These are phyloP conservation scores for Penicillium maclennaniae DNA, from an alignment of 495 filamentous ascomycete genomes.

Conservation along the genomic window DNA sequence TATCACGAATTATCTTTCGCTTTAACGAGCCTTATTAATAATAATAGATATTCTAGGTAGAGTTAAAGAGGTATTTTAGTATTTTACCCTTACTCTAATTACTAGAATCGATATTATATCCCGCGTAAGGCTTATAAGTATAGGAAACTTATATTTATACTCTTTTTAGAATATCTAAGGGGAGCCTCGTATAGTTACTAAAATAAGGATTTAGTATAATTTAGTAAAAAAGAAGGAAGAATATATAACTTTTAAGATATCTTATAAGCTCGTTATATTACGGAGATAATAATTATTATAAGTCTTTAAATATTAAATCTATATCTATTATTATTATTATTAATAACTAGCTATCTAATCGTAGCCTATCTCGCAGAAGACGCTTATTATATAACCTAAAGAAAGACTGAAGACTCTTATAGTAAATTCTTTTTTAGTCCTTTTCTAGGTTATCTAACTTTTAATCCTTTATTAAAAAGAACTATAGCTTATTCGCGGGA, in stretches of 20 bases:
- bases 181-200: neutral
- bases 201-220: neutral
- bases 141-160: neutral
- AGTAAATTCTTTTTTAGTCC: neutral
- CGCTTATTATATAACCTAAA: neutral
- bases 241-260: constrained; percentile 9
- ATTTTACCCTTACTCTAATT: constrained; percentile 9
- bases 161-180: constrained; percentile 4
- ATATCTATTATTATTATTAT: too few relatives aligned
- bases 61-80: constrained; percentile 16
- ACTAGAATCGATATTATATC: constrained; percentile 8
- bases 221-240: neutral
- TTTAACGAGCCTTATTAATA: constrained; percentile 6
- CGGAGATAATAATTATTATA: too few relatives aligned
- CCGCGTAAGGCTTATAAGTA: neutral
- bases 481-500: constrained; percentile 18
- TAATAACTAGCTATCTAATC: neutral
- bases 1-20: constrained; percentile 2
- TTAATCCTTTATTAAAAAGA: constrained; percentile 16
- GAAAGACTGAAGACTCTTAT: constrained; percentile 1
- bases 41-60: constrained; percentile 13
- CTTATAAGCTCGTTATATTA: constrained; percentile 1
- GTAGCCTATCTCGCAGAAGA: neutral
- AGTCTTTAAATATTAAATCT: neutral
- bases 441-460: neutral